Conservation (phyloP, 164 flowering plant species). For the Piper betle region DNA sequence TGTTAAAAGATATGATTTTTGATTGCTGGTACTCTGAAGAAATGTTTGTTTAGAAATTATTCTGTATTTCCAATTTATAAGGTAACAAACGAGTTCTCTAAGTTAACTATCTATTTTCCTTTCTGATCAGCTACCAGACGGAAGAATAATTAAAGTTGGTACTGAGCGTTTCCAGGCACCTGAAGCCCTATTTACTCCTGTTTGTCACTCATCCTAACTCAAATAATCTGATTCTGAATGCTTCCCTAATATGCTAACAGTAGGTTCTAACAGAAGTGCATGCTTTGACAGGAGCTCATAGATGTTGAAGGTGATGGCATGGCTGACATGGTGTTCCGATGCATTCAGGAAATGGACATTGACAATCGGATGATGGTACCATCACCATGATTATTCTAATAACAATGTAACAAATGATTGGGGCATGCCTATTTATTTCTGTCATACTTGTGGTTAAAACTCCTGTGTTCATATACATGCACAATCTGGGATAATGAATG, state of each 20-base stretch:
- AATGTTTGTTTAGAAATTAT: neutral
- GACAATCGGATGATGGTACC: conserved; percentile 95
- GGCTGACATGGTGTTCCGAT: conserved; percentile 99
- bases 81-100: neutral
- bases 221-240: neutral
- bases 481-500: too few relatives aligned
- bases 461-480: too few relatives aligned
- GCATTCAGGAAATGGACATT: conserved; percentile 99
- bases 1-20: too few relatives aligned
- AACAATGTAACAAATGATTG: too few relatives aligned
- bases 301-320: conserved; percentile 99
- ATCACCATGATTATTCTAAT: neutral
- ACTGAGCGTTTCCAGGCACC: conserved; percentile 98
- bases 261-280: neutral
- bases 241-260: neutral
- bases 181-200: conserved; percentile 96
- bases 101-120: neutral
- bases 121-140: conserved; percentile 83
- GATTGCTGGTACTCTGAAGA: too few relatives aligned
- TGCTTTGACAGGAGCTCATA: conserved; percentile 58
- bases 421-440: too few relatives aligned
- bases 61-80: neutral
- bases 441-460: too few relatives aligned
- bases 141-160: conserved; percentile 95
- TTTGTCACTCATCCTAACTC: conserved; percentile 8